phyloP scores from a whole-genome alignment of 495 filamentous ascomycete genomes.

The Viridothelium virens region DNA sequence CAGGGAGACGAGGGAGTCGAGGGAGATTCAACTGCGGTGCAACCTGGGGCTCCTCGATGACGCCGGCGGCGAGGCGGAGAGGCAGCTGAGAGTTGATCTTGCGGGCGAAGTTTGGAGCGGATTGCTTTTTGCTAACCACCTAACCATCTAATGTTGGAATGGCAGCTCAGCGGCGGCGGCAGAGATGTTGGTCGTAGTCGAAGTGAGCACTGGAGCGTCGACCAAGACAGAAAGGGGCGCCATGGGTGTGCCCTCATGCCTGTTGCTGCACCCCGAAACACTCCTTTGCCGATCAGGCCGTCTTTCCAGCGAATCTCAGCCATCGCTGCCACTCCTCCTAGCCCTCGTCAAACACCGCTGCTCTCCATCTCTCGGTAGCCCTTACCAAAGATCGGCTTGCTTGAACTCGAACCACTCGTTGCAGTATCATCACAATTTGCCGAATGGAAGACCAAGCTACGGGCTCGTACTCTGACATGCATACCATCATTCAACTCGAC shows the following conservation, averaged over 20 bases:
- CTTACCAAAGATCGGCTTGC: too few species aligned
- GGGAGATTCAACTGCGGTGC: background rate
- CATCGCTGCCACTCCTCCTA: background rate
- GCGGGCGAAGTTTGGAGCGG: background rate
- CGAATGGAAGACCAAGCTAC: too few species aligned
- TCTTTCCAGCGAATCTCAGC: background rate
- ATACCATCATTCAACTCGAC: background rate
- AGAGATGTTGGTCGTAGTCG: background rate
- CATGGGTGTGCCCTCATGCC: background rate
- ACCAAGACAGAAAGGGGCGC: conserved; percentile 3
- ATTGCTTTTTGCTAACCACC: too few species aligned
- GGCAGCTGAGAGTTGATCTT: background rate
- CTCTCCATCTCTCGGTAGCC: background rate
- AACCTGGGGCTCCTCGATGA: background rate
- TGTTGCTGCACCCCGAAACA: background rate
- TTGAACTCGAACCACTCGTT: too few species aligned
- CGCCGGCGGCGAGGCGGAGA: too few species aligned
- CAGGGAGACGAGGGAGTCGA: too few species aligned
- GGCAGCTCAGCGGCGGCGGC: conserved; percentile 8
- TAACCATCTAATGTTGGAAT: background rate
- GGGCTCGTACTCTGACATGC: too few species aligned
- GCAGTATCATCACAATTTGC: background rate
- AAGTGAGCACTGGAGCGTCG: too few species aligned
- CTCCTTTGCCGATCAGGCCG: background rate
- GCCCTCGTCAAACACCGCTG: background rate